These are phyloP conservation scores for Parachaetomium inaequale DNA, from an alignment of 495 filamentous ascomycete genomes.

Conservation along the genomic window DNA sequence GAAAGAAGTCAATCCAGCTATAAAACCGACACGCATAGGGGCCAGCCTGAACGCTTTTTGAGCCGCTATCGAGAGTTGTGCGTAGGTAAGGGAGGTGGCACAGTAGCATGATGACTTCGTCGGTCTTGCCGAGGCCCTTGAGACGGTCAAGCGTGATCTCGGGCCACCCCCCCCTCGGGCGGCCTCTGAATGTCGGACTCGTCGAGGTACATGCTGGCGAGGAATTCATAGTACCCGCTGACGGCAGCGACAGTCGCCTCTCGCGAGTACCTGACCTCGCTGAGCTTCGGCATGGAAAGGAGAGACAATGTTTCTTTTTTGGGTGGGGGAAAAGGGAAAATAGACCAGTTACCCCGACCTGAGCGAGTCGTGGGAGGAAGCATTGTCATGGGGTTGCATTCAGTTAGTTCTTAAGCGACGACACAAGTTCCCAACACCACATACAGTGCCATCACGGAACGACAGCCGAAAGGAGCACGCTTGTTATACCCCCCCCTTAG, in stretches of 20 bases:
- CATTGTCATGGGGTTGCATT: no score
- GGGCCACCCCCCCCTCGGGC: conserved; percentile 30
- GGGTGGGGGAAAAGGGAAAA: no score
- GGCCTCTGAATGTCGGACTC: conserved; percentile 19
- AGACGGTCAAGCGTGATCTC: conserved; percentile 17
- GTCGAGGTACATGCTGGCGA: conserved; percentile 23
- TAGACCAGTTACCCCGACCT: no score
- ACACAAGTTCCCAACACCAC: no score
- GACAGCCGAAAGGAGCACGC: no score
- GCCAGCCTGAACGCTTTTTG: no score
- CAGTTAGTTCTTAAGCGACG: no score
- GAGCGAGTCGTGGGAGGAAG: no score
- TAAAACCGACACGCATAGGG: neutral
- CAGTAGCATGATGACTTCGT: conserved; percentile 23
- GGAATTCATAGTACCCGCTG: conserved; percentile 24
- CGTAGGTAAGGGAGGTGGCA: conserved; percentile 24
- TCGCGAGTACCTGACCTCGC: conserved; percentile 22
- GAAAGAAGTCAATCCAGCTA: neutral
- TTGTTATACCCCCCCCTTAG: no score
- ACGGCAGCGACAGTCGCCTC: conserved; percentile 16
- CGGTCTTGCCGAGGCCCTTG: conserved; percentile 20
- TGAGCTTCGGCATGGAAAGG: neutral
- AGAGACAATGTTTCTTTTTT: no score
- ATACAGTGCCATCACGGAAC: no score
- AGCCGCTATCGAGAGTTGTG: neutral